A percentile compares a stretch with the other conserved stretches of the same genome.
Conservation (phyloP, 2,329 filamentous ascomycete species). For the Macrophomina tecta region DNA sequence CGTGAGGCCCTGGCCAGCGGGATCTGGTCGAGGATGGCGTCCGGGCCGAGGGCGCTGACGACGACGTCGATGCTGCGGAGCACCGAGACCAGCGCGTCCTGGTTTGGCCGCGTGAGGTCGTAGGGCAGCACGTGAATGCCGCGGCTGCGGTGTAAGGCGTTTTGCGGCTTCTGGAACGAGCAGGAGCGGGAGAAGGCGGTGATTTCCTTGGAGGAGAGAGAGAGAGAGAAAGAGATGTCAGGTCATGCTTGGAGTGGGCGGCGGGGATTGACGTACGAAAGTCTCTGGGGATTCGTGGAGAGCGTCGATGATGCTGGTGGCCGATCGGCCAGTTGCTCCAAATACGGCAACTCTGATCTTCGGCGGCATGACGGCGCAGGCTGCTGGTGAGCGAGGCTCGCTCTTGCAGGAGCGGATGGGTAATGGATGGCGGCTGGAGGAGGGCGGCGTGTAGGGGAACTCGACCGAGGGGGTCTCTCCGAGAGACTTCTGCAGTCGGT, state of each 20-base stretch:
- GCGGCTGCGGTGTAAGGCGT: neutral
- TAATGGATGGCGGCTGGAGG: neutral
- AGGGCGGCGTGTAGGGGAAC: neutral
- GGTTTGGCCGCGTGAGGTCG: neutral
- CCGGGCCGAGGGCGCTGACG: neutral
- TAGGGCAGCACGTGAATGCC: neutral
- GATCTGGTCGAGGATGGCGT: neutral
- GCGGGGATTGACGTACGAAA: neutral
- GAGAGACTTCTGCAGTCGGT: neutral
- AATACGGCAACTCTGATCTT: neutral
- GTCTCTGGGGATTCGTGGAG: neutral
- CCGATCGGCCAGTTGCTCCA: neutral
- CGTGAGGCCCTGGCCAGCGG: neutral
- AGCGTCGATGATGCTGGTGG: neutral
- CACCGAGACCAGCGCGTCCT: neutral
- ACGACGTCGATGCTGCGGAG: neutral
- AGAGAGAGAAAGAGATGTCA: neutral
- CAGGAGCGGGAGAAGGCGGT: neutral
- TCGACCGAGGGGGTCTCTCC: neutral
- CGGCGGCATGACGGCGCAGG: neutral
- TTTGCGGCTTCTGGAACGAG: neutral
- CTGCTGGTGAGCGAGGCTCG: neutral
- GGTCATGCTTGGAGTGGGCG: neutral
- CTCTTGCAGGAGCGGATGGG: neutral
- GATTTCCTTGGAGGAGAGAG: neutral